Evolutionary conservation across 2,329 filamentous ascomycete species (phyloP), one percentile per base, ranked within the genome.

Genomic region (Colletotrichum tropicale): DNA sequence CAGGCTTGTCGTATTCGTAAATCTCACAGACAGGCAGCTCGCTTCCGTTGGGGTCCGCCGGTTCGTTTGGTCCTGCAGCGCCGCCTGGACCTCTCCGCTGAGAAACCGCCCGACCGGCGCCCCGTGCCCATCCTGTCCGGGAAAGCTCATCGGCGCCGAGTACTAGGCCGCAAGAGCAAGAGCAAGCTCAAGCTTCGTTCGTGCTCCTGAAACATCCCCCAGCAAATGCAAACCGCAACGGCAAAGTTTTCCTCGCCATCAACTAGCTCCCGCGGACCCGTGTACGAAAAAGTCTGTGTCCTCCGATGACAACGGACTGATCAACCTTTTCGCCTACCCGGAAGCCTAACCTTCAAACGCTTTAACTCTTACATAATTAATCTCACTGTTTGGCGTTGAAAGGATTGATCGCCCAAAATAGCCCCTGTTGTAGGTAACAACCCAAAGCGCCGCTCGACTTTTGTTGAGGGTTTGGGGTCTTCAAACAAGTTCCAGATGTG

Each of bases 161-260:
- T 13, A 48, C 18, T 15, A 12, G 30, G 62, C 32, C 21, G 32
- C 7, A 10, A 13, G 36, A 62, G 67, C 16, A 38, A 38, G 34
- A 38, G 34, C 34, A 73, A 75, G 64, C 69, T 75, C 69, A 67
- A 75, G 64, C 73, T 73, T 73, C 62, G 12, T n/a, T 24, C 38
- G n/a, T 68, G 38, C 69, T 72, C 28, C 62, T 73, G 73, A 75
- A 68, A 75, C 69, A 26, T n/a, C 43, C 18, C 69, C 58, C 38
- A 16, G 64, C 26, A 18, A 58, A 67, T 28, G 69, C 18, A 66
- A 66, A 64, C 61, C 32, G n/a, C n/a, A 28, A 64, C 13, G 66
- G 28, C 55, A 34, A n/a, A 61, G 55, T 62, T 66, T 71, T 43
- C 15, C 15, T 18, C 28, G 56, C 61, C 55, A 58, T 38, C 21